Evolutionary conservation across 2,329 filamentous ascomycete genomes (phyloP), one percentile per base, ranked within the genome.

Genomic region (Pseudocercospora ulei): DNA sequence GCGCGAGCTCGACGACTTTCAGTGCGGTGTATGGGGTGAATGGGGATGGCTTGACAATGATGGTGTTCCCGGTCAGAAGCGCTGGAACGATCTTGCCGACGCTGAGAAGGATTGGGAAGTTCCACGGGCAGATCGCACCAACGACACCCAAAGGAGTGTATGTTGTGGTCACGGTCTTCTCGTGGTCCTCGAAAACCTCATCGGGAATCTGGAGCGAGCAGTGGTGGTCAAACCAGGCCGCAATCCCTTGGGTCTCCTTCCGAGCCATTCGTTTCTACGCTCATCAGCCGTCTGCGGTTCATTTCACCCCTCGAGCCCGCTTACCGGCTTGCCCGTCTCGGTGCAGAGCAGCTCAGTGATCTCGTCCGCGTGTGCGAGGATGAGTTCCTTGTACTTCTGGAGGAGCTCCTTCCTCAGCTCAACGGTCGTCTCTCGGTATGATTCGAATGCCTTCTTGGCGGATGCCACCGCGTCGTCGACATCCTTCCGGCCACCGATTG

Each of bases 1-100:
- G 65, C 0, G 66, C 72, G 2, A 80, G 55, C 56, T 80, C 74
- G 7, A 65, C 69, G n/a, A 76, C 52, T 57, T 80, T 80, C 24
- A 81, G 61, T 3, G 63, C 62, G 2, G 65, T 67, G 56, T 76
- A 77, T 4, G 73, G 73, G 0, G 73, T 74, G 54, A 70, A 75
- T 0, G 70, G 70, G 14, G 53, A 44, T 55, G 66, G 57, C 55
- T 61, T 58, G 43, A 58, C 46, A 39, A 61, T 61, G 47, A 62
- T 59, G 11, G 55, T 57, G 50, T 58, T 59, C n/a, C 59, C 59
- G 0, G 75, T 72, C 22, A 77, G 46, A 0, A 80, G 53, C 1
- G 72, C 71, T 0, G 73, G 70, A 1, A 65, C 68, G 16, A 79
- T 61, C 56, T 80, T 80, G 37, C 65, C 64, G 5, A 66, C 54